phyloP scores from a whole-genome alignment of 2,329 filamentous ascomycete genomes.

The Nothophoma quercina region DNA sequence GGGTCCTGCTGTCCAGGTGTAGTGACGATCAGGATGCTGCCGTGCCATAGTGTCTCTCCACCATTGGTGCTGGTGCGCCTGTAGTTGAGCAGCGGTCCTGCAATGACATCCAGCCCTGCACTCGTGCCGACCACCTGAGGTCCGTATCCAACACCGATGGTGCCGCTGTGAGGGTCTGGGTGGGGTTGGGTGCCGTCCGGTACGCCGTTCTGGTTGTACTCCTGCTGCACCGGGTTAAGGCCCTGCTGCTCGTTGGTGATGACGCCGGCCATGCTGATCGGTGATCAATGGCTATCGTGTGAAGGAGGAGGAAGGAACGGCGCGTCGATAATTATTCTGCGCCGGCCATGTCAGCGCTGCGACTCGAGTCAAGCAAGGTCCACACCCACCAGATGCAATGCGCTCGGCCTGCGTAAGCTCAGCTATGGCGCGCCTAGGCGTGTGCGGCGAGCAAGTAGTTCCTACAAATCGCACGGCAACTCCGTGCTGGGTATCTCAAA shows the following conservation, averaged over 20 bases:
- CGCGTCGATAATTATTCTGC: conserved; percentile 11
- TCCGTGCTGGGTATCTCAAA: conserved; percentile 5
- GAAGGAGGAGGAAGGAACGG: not conserved
- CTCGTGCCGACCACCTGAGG: conserved; percentile 54
- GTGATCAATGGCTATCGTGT: not conserved
- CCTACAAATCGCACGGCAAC: not conserved
- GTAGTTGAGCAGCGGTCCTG: conserved; percentile 80
- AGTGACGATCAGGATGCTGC: conserved; percentile 85
- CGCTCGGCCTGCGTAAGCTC: conserved; percentile 18
- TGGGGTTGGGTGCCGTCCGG: conserved; percentile 5
- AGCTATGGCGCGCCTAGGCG: conserved; percentile 8
- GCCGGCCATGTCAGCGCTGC: conserved; percentile 19
- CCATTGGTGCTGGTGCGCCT: conserved; percentile 69
- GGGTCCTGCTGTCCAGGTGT: conserved; percentile 71
- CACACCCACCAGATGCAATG: conserved; percentile 24
- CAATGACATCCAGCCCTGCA: conserved; percentile 64
- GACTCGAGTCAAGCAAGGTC: conserved; percentile 13
- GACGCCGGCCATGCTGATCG: conserved; percentile 6
- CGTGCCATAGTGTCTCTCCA: conserved; percentile 70
- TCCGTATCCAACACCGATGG: conserved; percentile 51
- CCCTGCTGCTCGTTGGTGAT: conserved; percentile 17
- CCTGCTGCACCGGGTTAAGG: not conserved
- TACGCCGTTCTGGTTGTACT: conserved; percentile 6
- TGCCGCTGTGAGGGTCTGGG: conserved; percentile 35
- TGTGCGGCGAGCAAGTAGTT: not conserved